Evolutionary conservation across 495 filamentous ascomycete genomes (phyloP).

Genomic region (Hyaloscypha hepaticicola): DNA sequence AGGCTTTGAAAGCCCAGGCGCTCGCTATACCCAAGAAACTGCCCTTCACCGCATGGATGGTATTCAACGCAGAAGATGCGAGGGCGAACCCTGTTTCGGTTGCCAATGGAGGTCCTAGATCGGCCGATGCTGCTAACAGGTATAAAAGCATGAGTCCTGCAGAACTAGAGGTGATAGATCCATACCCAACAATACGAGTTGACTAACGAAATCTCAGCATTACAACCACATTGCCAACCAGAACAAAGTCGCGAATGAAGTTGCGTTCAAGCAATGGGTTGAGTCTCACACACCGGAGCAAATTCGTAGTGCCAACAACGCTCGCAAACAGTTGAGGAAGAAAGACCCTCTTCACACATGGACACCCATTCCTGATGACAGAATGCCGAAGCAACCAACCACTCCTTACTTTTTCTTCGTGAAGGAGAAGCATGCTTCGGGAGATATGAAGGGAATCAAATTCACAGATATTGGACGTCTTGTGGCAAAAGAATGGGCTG

Average conservation of each 20-base stretch:
- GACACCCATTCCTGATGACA: slow-evolving; percentile 48
- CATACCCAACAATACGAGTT: background rate
- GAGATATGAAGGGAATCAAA: slow-evolving; percentile 44
- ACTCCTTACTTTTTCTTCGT: slow-evolving; percentile 41
- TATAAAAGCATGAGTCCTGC: slow-evolving; percentile 21
- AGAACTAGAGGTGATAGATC: slow-evolving; percentile 27
- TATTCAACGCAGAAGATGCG: slow-evolving; percentile 3
- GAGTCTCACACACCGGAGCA: slow-evolving; percentile 52
- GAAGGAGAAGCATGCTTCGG: slow-evolving; percentile 40
- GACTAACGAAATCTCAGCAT: slow-evolving; percentile 40
- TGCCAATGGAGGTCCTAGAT: background rate
- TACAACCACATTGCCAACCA: slow-evolving; percentile 52
- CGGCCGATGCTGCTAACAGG: slow-evolving; percentile 14
- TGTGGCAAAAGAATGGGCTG: background rate
- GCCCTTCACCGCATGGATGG: slow-evolving; percentile 5
- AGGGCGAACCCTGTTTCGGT: background rate
- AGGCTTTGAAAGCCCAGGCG: slow-evolving; percentile 15
- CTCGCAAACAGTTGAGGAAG: slow-evolving; percentile 44
- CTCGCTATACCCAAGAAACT: slow-evolving; percentile 9
- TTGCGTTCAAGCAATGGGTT: slow-evolving; percentile 52
- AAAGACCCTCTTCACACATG: slow-evolving; percentile 29
- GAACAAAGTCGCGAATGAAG: slow-evolving; percentile 41
- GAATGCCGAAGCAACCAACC: slow-evolving; percentile 47
- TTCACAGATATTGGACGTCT: slow-evolving; percentile 28
- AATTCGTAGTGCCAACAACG: slow-evolving; percentile 60